These are phyloP conservation scores for Hebeloma cylindrosporum DNA, from an alignment of 768 basidiomycete genomes.

Conservation along the genomic window DNA sequence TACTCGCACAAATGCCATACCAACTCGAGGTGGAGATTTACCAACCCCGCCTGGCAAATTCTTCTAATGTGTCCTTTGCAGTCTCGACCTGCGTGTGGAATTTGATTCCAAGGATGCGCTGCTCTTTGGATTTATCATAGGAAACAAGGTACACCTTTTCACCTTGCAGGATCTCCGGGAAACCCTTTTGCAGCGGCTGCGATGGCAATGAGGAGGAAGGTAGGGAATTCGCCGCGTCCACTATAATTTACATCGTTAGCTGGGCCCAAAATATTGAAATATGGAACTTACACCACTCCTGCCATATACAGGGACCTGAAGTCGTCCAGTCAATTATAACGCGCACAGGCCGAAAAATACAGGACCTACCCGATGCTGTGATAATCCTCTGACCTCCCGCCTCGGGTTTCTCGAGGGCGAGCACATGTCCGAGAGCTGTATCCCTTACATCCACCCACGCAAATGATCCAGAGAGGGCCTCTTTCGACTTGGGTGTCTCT, in stretches of 20 bases:
- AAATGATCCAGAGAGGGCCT: constrained; percentile 15
- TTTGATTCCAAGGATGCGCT: constrained; percentile 31
- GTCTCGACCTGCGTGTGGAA: constrained; percentile 31
- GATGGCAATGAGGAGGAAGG: constrained; percentile 24
- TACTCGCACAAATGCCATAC: too few relatives aligned
- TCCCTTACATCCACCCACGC: constrained; percentile 55
- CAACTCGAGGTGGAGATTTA: too few relatives aligned
- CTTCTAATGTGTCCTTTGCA: constrained; percentile 29
- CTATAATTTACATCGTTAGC: constrained; percentile 13
- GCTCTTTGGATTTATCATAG: constrained; percentile 29
- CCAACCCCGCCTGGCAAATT: constrained; percentile 36
- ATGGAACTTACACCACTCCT: constrained; percentile 34
- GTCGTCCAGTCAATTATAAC: background rate
- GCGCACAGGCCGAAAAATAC: background rate
- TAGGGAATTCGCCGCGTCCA: constrained; percentile 33
- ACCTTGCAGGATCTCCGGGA: constrained; percentile 23
- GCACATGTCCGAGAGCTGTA: constrained; percentile 52
- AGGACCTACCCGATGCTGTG: constrained; percentile 32
- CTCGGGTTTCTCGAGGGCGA: constrained; percentile 47
- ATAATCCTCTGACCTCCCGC: constrained; percentile 61
- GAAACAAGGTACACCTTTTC: constrained; percentile 18
- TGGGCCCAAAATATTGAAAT: background rate
- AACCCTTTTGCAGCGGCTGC: constrained; percentile 24
- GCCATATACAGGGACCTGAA: constrained; percentile 26
- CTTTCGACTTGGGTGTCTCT: constrained; percentile 15